phyloP scores from a whole-genome alignment of 2,329 filamentous ascomycete genomes.

The Exophiala xenobiotica region DNA sequence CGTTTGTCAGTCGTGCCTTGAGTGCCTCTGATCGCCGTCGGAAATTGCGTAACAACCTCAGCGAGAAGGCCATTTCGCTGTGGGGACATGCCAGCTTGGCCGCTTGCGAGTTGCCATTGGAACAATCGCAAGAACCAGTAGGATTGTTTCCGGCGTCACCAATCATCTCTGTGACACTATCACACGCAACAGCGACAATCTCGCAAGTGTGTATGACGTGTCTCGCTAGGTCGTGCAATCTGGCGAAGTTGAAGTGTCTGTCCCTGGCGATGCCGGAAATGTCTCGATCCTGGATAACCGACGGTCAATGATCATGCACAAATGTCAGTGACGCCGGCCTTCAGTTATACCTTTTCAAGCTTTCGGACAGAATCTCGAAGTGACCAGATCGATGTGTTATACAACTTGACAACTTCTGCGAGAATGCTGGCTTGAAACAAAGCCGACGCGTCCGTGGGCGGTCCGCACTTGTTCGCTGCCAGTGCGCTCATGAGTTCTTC shows the following conservation, averaged over 20 bases:
- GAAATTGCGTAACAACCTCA: constrained; percentile 34
- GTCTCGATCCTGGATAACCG: constrained; percentile 6
- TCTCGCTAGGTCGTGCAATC: constrained; percentile 36
- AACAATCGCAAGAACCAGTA: constrained; percentile 5
- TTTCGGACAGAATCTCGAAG: constrained; percentile 34
- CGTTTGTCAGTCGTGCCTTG: constrained; percentile 35
- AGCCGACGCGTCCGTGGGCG: constrained; percentile 3
- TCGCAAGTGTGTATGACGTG: constrained; percentile 37
- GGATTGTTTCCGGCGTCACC: constrained; percentile 27
- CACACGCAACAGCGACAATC: constrained; percentile 35
- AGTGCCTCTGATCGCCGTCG: constrained; percentile 33
- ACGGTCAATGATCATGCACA: not conserved
- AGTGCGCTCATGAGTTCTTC: constrained; percentile 5
- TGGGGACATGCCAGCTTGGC: constrained; percentile 17
- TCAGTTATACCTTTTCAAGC: constrained; percentile 33
- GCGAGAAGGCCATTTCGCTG: constrained; percentile 26
- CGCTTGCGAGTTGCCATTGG: not conserved
- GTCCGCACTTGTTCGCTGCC: not conserved
- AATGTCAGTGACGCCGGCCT: not conserved
- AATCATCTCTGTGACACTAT: constrained; percentile 32
- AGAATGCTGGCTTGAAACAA: constrained; percentile 32
- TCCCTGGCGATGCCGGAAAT: not conserved
- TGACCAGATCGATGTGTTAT: constrained; percentile 35
- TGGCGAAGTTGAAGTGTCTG: constrained; percentile 27
- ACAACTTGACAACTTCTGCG: constrained; percentile 27